Evolutionary conservation across 257 asterid genomes (phyloP).

Genomic region (Eucommia ulmoides): DNA sequence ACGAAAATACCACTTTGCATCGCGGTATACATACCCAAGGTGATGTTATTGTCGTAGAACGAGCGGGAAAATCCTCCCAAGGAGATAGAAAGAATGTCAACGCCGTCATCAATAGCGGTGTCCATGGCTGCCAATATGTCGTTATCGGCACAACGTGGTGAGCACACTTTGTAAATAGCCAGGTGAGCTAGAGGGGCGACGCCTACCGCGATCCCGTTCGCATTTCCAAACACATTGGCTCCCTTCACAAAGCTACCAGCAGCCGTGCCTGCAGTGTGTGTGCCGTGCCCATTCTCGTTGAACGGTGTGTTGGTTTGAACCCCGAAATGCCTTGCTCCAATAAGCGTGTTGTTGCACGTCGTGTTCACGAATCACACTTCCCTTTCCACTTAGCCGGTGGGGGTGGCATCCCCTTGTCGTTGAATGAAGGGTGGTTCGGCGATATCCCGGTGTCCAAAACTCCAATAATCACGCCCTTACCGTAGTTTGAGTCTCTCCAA

Average conservation of each 20-base stretch:
- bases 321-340: slow-evolving; percentile 24
- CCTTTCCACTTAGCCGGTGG: slow-evolving; percentile 62
- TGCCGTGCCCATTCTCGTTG: slow-evolving; percentile 25
- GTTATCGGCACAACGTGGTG: slow-evolving; percentile 8
- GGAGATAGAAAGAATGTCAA: neutral
- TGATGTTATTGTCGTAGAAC: neutral
- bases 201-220: slow-evolving; percentile 40
- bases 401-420: slow-evolving; percentile 39
- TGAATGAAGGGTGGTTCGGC: slow-evolving; percentile 44
- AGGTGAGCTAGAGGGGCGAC: slow-evolving; percentile 40
- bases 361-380: slow-evolving; percentile 25
- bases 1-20: neutral
- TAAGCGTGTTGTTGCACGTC: slow-evolving; percentile 36
- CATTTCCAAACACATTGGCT: slow-evolving; percentile 27
- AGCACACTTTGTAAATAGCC: slow-evolving; percentile 30
- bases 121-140: slow-evolving; percentile 31
- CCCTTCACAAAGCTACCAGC: slow-evolving; percentile 18
- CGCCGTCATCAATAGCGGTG: slow-evolving; percentile 14
- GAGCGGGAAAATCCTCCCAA: neutral
- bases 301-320: slow-evolving; percentile 4
- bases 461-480: slow-evolving; percentile 42
- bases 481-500: slow-evolving; percentile 40
- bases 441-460: slow-evolving; percentile 36
- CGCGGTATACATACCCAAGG: neutral
- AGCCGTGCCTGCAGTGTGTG: slow-evolving; percentile 45